Evolutionary conservation across 148 eudicot species (phyloP).

Genomic region (Rhododendron simsii): DNA sequence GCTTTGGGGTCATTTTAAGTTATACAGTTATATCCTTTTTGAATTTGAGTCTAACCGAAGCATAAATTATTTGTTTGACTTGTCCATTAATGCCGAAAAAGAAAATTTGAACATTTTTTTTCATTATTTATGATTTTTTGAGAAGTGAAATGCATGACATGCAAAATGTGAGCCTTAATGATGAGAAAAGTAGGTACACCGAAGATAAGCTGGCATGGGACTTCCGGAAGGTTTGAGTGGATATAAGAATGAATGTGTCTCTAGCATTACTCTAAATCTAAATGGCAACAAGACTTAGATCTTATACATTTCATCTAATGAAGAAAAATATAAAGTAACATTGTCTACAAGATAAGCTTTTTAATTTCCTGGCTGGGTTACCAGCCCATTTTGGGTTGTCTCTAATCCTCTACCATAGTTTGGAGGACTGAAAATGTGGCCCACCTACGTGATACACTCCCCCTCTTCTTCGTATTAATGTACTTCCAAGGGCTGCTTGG

Average conservation of each 20-base stretch:
- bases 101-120: not conserved
- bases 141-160: not conserved
- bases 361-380: conserved; percentile 9
- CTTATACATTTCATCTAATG: not conserved
- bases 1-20: not conserved
- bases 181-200: not conserved
- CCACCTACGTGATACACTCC: conserved; percentile 16
- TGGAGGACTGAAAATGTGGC: conserved; percentile 16
- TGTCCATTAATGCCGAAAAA: not conserved
- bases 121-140: not conserved
- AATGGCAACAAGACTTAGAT: not conserved
- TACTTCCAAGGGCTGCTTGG: not conserved
- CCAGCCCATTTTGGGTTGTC: conserved; percentile 36
- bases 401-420: conserved; percentile 18
- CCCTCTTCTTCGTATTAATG: conserved; percentile 10
- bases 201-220: too few species aligned
- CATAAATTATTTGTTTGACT: not conserved
- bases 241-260: not conserved
- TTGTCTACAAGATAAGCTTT: not conserved
- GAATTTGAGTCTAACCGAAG: not conserved
- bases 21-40: not conserved
- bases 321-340: not conserved
- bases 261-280: not conserved
- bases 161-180: not conserved
- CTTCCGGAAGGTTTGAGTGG: too few species aligned